Evolutionary conservation across 805 yeast species (phyloP).

Genomic region (Zygosaccharomyces bisporus): DNA sequence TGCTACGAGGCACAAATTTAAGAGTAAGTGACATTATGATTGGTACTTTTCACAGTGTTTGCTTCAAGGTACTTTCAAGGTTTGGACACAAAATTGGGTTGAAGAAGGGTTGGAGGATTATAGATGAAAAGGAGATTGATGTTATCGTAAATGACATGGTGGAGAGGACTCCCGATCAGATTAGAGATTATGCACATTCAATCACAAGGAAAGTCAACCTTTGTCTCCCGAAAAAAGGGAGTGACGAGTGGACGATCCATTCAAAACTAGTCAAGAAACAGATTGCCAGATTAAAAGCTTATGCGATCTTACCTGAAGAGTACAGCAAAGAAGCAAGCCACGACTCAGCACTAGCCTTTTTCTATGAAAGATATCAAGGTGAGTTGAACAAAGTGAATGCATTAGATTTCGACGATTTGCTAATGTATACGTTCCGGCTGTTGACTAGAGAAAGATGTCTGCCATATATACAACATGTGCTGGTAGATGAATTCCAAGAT

Average conservation of each 20-base stretch:
- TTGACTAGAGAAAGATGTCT: constrained; percentile 44
- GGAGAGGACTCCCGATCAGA: constrained; percentile 32
- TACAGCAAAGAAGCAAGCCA: constrained; percentile 31
- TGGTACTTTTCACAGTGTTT: constrained; percentile 90
- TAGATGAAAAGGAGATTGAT: constrained; percentile 60
- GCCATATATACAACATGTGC: constrained; percentile 56
- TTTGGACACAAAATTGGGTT: constrained; percentile 52
- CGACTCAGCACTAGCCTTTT: constrained; percentile 34
- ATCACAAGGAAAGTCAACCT: constrained; percentile 30
- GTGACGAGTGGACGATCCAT: constrained; percentile 40
- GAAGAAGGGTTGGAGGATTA: constrained; percentile 46
- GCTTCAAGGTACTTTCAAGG: constrained; percentile 53
- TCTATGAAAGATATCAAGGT: constrained; percentile 54
- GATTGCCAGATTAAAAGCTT: constrained; percentile 56
- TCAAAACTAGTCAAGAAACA: constrained; percentile 40
- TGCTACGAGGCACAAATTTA: constrained; percentile 34
- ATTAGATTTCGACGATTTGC: constrained; percentile 82
- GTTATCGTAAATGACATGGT: constrained; percentile 37
- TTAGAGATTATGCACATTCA: constrained; percentile 33
- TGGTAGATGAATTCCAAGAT: constrained; percentile 95
- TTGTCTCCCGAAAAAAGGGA: constrained; percentile 25
- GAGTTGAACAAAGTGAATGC: constrained; percentile 42
- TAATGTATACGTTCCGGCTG: constrained; percentile 52
- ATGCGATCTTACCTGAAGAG: constrained; percentile 45
- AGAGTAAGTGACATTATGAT: constrained; percentile 49